Evolutionary conservation across 2,329 filamentous ascomycete genomes (phyloP).

Genomic region (Aspergillus arachidicola): DNA sequence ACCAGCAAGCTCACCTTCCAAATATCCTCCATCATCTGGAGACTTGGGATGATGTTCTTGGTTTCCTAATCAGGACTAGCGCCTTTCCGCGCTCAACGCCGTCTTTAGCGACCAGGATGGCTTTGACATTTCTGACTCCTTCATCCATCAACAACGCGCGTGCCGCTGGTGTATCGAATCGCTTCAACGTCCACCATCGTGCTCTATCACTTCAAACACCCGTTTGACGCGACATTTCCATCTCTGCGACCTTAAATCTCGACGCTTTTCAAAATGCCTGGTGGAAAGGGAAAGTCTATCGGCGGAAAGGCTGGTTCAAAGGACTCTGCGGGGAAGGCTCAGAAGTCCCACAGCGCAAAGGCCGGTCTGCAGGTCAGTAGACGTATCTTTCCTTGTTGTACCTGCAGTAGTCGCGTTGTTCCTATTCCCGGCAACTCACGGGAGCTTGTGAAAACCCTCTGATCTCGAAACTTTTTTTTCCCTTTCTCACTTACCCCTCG

Average conservation of each 20-base stretch:
- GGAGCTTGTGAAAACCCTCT: not conserved
- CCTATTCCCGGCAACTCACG: not conserved
- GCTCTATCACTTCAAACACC: constrained; percentile 23
- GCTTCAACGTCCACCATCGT: constrained; percentile 31
- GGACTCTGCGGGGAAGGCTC: constrained; percentile 79
- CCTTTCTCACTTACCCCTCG: not conserved
- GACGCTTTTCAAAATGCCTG: constrained; percentile 61
- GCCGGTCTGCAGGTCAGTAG: constrained; percentile 88
- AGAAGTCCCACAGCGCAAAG: constrained; percentile 91
- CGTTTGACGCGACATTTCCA: constrained; percentile 30
- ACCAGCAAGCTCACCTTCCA: constrained; percentile 7
- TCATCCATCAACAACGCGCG: constrained; percentile 49
- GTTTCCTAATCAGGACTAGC: constrained; percentile 41
- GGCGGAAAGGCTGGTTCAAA: constrained; percentile 91
- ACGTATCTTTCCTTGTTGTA: constrained; percentile 17
- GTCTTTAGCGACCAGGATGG: constrained; percentile 42
- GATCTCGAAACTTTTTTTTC: not conserved
- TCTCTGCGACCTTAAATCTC: constrained; percentile 29
- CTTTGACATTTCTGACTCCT: constrained; percentile 45
- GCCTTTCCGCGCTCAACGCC: constrained; percentile 28
- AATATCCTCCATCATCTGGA: constrained; percentile 13
- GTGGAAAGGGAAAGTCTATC: constrained; percentile 90
- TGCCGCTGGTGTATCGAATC: constrained; percentile 31
- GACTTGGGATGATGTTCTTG: constrained; percentile 22
- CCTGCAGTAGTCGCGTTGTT: not conserved